Evolutionary conservation across 257 asterid species (phyloP), one percentile per base, ranked within the genome.

Genomic region (Scutellaria minor): DNA sequence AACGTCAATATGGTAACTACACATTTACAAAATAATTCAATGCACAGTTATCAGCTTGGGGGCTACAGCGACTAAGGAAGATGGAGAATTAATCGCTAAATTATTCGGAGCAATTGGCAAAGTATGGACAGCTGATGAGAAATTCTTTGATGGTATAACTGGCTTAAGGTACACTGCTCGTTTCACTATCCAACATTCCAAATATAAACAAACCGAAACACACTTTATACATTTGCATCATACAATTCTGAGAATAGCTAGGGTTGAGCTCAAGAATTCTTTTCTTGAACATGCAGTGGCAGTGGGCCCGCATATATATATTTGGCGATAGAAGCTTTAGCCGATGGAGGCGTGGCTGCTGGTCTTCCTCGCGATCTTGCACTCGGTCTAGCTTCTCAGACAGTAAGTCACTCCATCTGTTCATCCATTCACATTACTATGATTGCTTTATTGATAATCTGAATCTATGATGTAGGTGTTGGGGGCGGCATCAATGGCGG

Each of bases 281-380:
- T 73, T 10, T 42, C 52, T 71, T 39, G 78, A 61, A 78, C 68
- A 46, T 65, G 59, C 92, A 95, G 99, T 79, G 99, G 89, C 42
- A 95, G 99, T 76, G 98, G 99, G 65, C 99, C 98, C 5, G 99
- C 99, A 15, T 92, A 95, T 70, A 79, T 95, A 37, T 95, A 75
- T 74, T 76, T 92, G 73, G 99, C 98, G 18, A 92, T 95, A 71
- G 98, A 95, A 84, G 99, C 98, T 70, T 85, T 95, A 76, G 99
- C 99, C n/a, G 98, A 95, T 77, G 99, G 97, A 75, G 98, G 99
- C 13, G 99, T 95, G 14, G 98, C 97, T 53, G 96, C 99, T 47
- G 97, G 98, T 64, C 82, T 94, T 66, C 98, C 98, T 55, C 88
- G 99, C 64, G 99, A 94, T 10, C 95, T 92, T 22, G 91, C 98